These are phyloP conservation scores for Globisporangium takayamanum DNA, from an alignment of 352 stramenopile genomes.

Conservation along the genomic window DNA sequence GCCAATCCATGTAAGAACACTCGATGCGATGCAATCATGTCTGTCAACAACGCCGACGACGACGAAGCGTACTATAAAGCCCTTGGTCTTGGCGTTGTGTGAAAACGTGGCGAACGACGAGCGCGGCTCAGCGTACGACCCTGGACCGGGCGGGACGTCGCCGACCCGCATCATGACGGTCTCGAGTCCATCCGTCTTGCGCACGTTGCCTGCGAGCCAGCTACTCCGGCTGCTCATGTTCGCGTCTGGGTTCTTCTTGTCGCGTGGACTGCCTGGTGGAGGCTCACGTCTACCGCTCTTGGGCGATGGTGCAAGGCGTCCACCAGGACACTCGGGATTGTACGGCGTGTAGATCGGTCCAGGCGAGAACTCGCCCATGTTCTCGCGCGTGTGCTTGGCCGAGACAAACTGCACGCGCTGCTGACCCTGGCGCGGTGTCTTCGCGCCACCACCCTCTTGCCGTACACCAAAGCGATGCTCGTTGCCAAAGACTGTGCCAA, in stretches of 20 bases:
- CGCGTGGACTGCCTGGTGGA: slow-evolving; percentile 33
- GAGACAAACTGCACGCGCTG: slow-evolving; percentile 75
- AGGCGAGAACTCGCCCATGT: slow-evolving; percentile 84
- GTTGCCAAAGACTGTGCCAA: slow-evolving; percentile 59
- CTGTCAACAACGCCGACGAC: neutral
- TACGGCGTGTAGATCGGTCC: slow-evolving; percentile 74
- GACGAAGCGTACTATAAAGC: slow-evolving; percentile 9
- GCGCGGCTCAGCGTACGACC: slow-evolving; percentile 58
- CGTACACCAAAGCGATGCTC: slow-evolving; percentile 69
- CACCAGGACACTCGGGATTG: slow-evolving; percentile 62
- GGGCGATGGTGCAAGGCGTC: slow-evolving; percentile 52
- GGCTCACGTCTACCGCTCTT: slow-evolving; percentile 23
- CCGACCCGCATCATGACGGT: slow-evolving; percentile 68
- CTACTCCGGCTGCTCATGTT: slow-evolving; percentile 75
- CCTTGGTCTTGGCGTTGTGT: slow-evolving; percentile 62
- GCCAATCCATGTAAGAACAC: neutral
- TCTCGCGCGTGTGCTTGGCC: slow-evolving; percentile 66
- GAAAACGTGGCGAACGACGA: slow-evolving; percentile 72
- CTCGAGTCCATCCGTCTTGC: slow-evolving; percentile 63
- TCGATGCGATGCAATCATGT: neutral
- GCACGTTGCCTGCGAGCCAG: slow-evolving; percentile 75
- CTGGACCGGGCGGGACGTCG: slow-evolving; percentile 58
- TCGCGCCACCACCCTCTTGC: slow-evolving; percentile 17
- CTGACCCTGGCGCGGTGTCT: slow-evolving; percentile 28
- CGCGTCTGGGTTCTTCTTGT: slow-evolving; percentile 57